Evolutionary conservation across 2,329 filamentous ascomycete species (phyloP), one percentile per base, ranked within the genome.

Genomic region (Zymoseptoria tritici): DNA sequence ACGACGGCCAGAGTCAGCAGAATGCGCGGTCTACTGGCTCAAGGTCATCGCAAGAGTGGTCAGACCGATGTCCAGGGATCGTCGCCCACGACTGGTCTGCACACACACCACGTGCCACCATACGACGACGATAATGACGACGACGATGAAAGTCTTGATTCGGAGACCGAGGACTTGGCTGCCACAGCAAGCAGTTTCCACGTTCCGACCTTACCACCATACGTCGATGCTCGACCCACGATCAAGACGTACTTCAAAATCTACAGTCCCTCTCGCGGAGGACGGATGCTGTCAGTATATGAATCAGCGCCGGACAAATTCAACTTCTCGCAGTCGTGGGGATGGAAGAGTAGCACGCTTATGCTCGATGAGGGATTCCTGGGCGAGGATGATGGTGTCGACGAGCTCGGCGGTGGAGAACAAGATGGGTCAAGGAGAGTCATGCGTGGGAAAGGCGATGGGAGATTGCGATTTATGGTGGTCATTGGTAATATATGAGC

Each of bases 211-310:
- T 69, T 84, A 4, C 79, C 81, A 0, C 74, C 79, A 1, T 85
- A 84, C 63, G 77, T 81, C 36, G 82, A 85, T 64, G 76, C 74
- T 2, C 75, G 82, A 1, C 81, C 82, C 0, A 83, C 80, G 1
- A 84, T 85, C 69, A 80, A 80, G 66, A 84, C 82, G 0, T 85
- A 85, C 65, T 85, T 84, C 73, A 84, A 84, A 68, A 84, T 85
- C 56, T 85, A 83, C 71, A 79, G 75, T n/a, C 82, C 82, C 0
- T 79, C 76, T 21, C 82, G 83, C 63, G 82, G 81, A n/a, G 82
- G 82, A 2, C 72, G 82, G 13, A 79, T 84, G 75, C 69, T 85
- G 42, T 81, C 78, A 56, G 81, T 84, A n/a, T 84, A 84, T 64
- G 81, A 83, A 63, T 79, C 76, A 52, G 81, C 81, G 4, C 82